Evolutionary conservation across 140 eudicot species (phyloP).

Genomic region (Stevia rebaudiana): DNA sequence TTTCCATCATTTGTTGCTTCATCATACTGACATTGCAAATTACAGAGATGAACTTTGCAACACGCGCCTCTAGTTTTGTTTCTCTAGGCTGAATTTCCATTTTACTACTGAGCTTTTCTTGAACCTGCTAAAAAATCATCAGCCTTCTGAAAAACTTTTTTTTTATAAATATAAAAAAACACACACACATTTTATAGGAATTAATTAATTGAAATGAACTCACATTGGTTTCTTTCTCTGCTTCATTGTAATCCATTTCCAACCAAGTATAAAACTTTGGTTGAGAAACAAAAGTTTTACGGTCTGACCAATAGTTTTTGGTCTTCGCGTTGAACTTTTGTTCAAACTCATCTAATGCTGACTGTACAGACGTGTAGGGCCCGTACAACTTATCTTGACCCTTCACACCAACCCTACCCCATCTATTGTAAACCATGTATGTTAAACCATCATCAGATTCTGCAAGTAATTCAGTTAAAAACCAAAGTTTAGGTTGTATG

Average conservation of each 20-base stretch:
- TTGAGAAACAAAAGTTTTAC: slow-evolving; percentile 57
- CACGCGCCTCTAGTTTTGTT: slow-evolving; percentile 67
- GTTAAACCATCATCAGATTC: slow-evolving; percentile 74
- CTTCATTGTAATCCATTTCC: slow-evolving; percentile 86
- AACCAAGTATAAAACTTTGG: slow-evolving; percentile 77
- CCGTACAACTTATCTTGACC: slow-evolving; percentile 88
- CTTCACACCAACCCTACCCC: slow-evolving; percentile 97
- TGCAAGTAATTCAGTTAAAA: slow-evolving; percentile 29
- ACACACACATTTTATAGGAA: too few relatives aligned
- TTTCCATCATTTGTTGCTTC: slow-evolving; percentile 99
- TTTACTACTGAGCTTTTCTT: slow-evolving; percentile 26
- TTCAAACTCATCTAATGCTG: slow-evolving; percentile 72
- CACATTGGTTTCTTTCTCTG: slow-evolving; percentile 45
- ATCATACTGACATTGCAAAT: slow-evolving; percentile 92
- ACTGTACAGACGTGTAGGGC: slow-evolving; percentile 46
- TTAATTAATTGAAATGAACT: slow-evolving; percentile 27
- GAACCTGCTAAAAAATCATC: slow-evolving; percentile 31
- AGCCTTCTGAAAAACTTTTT: not conserved
- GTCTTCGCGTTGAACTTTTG: slow-evolving; percentile 79
- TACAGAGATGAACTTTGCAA: slow-evolving; percentile 90
- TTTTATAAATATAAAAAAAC: not conserved
- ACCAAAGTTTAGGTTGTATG: not conserved
- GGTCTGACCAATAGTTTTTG: slow-evolving; percentile 59
- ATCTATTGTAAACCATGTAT: slow-evolving; percentile 79
- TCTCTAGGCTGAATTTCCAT: slow-evolving; percentile 56